A percentile compares a stretch with the other conserved stretches of the same genome.
Evolutionary conservation across 2,329 filamentous ascomycete genomes (phyloP).

Genomic region (Aspergillus puulaauensis): DNA sequence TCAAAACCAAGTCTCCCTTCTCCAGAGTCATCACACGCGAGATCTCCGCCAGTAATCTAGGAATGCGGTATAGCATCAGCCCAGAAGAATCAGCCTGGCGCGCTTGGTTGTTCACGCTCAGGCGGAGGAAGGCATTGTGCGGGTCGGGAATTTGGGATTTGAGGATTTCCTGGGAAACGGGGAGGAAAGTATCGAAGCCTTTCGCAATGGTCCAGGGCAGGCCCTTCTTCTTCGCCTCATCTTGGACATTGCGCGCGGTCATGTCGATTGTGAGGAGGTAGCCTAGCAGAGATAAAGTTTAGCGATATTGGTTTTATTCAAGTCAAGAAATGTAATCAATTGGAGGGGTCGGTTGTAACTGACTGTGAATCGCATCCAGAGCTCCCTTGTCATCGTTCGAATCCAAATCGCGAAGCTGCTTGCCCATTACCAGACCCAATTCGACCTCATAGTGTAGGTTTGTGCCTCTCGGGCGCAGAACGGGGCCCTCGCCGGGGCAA

Average conservation of each 20-base stretch:
- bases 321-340: neutral
- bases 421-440: slow-evolving; percentile 84
- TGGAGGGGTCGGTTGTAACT: neutral
- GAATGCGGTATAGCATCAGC: slow-evolving; percentile 91
- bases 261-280: slow-evolving; percentile 95
- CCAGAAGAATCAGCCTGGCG: slow-evolving; percentile 86
- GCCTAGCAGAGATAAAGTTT: slow-evolving; percentile 47
- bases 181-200: slow-evolving; percentile 96
- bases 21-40: slow-evolving; percentile 92
- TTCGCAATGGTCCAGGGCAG: slow-evolving; percentile 96
- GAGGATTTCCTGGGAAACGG: slow-evolving; percentile 76
- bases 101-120: slow-evolving; percentile 76
- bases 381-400: slow-evolving; percentile 73
- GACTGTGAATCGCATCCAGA: slow-evolving; percentile 77
- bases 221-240: slow-evolving; percentile 95
- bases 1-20: slow-evolving; percentile 87
- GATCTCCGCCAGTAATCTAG: slow-evolving; percentile 84
- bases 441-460: slow-evolving; percentile 94
- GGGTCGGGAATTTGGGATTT: slow-evolving; percentile 81
- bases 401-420: slow-evolving; percentile 72
- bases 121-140: slow-evolving; percentile 81
- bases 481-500: slow-evolving; percentile 72
- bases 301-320: neutral
- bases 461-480: slow-evolving; percentile 78
- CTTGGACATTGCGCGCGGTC: slow-evolving; percentile 93